Percentiles rank a stretch among this genome's conserved stretches.
Evolutionary conservation across 179 eudicot genomes (phyloP).

Genomic region (Drosera spatulata): DNA sequence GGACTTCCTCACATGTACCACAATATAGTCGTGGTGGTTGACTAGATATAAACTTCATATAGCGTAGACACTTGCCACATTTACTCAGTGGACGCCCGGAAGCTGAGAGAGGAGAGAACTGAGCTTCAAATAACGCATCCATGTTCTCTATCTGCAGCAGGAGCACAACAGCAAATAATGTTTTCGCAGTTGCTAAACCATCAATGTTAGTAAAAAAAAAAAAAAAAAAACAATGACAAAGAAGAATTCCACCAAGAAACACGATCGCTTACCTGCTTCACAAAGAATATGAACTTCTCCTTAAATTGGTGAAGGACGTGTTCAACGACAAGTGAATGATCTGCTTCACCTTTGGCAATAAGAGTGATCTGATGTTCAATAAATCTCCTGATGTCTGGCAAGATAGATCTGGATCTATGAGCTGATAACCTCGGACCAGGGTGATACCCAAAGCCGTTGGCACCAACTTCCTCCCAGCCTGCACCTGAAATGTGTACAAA

Average conservation of each 20-base stretch:
- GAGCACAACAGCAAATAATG: background rate
- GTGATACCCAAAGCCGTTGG: slow-evolving; percentile 90
- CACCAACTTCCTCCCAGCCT: slow-evolving; percentile 80
- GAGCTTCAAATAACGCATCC: slow-evolving; percentile 96
- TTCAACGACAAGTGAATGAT: slow-evolving; percentile 74
- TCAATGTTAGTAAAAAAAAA: background rate
- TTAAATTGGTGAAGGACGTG: slow-evolving; percentile 82
- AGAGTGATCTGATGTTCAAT: slow-evolving; percentile 93
- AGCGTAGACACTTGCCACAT: slow-evolving; percentile 89
- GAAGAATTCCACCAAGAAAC: background rate
- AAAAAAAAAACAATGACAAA: background rate
- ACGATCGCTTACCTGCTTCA: slow-evolving; percentile 60
- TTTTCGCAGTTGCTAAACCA: background rate
- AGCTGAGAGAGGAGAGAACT: slow-evolving; percentile 90
- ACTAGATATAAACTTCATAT: slow-evolving; percentile 75
- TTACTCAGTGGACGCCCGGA: slow-evolving; percentile 79
- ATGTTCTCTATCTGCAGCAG: slow-evolving; percentile 68
- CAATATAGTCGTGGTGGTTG: slow-evolving; percentile 83
- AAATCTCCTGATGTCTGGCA: slow-evolving; percentile 93
- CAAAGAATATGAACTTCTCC: slow-evolving; percentile 72
- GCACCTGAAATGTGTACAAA: slow-evolving; percentile 47
- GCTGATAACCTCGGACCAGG: slow-evolving; percentile 87
- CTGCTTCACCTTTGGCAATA: slow-evolving; percentile 87
- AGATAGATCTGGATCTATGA: slow-evolving; percentile 91
- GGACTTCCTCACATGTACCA: slow-evolving; percentile 84